Conservation (phyloP, 202 grass and related monocot genomes). For the Panicum hallii region DNA sequence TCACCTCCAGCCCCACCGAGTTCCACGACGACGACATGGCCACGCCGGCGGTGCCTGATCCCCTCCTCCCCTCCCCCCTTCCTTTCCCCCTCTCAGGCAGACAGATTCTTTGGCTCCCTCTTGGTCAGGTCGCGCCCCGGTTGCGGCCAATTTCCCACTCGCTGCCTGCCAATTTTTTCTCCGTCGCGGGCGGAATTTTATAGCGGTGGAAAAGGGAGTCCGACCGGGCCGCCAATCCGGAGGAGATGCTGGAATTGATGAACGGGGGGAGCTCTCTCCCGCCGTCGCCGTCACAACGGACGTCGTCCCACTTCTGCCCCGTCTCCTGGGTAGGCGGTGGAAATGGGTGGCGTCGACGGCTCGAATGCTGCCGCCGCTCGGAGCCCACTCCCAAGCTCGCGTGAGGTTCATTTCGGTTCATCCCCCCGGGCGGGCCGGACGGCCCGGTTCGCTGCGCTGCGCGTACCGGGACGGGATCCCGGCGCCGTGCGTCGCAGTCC, state of each 20-base stretch:
- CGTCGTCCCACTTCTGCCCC: no score
- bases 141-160: no score
- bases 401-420: background rate
- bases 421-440: background rate
- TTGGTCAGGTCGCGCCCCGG: background rate
- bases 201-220: slow-evolving; percentile 28
- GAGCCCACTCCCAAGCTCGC: no score
- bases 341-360: background rate
- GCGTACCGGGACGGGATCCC: slow-evolving; percentile 13
- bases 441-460: background rate
- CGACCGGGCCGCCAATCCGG: background rate
- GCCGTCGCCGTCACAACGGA: background rate
- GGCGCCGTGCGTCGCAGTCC: background rate
- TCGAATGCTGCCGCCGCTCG: background rate
- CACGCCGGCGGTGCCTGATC: slow-evolving; percentile 3
- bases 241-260: background rate
- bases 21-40: slow-evolving; percentile 84
- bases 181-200: slow-evolving; percentile 12
- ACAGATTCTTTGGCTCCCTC: background rate
- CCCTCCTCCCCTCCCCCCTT: background rate
- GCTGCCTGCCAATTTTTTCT: background rate
- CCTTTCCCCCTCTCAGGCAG: background rate
- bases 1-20: slow-evolving; percentile 69
- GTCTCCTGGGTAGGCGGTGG: background rate
- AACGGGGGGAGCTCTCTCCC: no score